These are phyloP conservation scores for Plantago lanceolata DNA, from an alignment of 305 asterid species.

Conservation along the genomic window DNA sequence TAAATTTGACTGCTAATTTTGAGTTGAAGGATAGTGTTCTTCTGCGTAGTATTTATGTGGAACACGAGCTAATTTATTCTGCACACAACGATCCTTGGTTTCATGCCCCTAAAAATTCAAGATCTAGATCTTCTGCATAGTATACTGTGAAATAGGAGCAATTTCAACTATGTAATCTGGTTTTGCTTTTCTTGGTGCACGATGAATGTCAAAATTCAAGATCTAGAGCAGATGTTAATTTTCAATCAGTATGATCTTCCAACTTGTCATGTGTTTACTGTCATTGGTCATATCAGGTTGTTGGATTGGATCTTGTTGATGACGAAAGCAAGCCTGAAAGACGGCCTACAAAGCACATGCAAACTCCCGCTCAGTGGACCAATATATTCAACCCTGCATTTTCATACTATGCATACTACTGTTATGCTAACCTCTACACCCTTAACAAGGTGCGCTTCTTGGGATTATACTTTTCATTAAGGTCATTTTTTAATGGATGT, in stretches of 20 bases:
- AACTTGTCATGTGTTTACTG: constrained; percentile 3
- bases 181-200: too few relatives aligned
- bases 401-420: constrained; percentile 88
- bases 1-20: neutral
- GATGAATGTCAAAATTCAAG: too few relatives aligned
- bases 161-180: too few relatives aligned
- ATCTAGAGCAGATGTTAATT: neutral
- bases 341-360: constrained; percentile 99
- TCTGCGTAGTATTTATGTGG: neutral
- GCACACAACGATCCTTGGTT: too few relatives aligned
- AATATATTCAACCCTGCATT: constrained; percentile 86
- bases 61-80: neutral
- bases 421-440: constrained; percentile 94
- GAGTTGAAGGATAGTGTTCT: neutral
- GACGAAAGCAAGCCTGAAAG: constrained; percentile 99
- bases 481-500: neutral
- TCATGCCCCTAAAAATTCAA: too few relatives aligned
- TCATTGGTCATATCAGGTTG: constrained; percentile 56
- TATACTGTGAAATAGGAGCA: too few relatives aligned
- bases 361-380: constrained; percentile 92
- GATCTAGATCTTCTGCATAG: too few relatives aligned
- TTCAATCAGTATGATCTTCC: neutral
- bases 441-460: constrained; percentile 63
- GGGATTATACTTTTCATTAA: neutral
- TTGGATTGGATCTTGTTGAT: constrained; percentile 97